Evolutionary conservation across 108 stramenopile species (phyloP).

Genomic region (Cyclotella baltica): DNA sequence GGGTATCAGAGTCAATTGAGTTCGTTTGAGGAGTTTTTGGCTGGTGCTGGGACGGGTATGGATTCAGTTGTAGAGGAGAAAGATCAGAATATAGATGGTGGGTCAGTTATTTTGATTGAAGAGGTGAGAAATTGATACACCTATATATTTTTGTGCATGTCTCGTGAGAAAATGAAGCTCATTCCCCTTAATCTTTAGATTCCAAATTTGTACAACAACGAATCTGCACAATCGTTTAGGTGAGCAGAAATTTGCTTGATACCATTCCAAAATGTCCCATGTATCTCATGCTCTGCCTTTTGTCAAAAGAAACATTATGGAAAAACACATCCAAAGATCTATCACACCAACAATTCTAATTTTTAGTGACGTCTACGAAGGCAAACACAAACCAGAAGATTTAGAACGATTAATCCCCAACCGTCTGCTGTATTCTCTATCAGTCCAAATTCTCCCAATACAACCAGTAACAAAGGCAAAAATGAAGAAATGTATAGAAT

Average conservation of each 20-base stretch:
- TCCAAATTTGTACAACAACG: constrained; percentile 68
- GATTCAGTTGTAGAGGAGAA: constrained; percentile 45
- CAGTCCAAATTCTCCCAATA: constrained; percentile 64
- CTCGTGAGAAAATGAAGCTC: no score
- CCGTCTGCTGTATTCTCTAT: constrained; percentile 55
- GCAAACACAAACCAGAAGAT: constrained; percentile 80
- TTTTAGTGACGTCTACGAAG: constrained; percentile 81
- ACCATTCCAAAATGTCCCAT: background rate
- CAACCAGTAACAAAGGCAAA: constrained; percentile 77
- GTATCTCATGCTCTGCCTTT: background rate
- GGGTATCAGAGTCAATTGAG: constrained; percentile 55
- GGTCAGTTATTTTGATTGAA: constrained; percentile 72
- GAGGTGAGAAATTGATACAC: constrained; percentile 46
- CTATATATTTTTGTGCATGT: background rate
- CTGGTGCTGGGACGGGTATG: constrained; percentile 62
- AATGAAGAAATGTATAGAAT: constrained; percentile 74
- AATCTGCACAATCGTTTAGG: constrained; percentile 65
- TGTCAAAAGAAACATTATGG: constrained; percentile 59
- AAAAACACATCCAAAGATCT: constrained; percentile 60
- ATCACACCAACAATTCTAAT: constrained; percentile 73
- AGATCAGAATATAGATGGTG: constrained; percentile 2
- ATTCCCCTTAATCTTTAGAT: constrained; percentile 11
- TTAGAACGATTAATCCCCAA: constrained; percentile 73
- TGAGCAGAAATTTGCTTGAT: constrained; percentile 6
- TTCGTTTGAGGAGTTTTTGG: constrained; percentile 83